Base-by-base conservation (phyloP, 2,329 filamentous ascomycete species). In the Diaporthe sp. region DNA sequence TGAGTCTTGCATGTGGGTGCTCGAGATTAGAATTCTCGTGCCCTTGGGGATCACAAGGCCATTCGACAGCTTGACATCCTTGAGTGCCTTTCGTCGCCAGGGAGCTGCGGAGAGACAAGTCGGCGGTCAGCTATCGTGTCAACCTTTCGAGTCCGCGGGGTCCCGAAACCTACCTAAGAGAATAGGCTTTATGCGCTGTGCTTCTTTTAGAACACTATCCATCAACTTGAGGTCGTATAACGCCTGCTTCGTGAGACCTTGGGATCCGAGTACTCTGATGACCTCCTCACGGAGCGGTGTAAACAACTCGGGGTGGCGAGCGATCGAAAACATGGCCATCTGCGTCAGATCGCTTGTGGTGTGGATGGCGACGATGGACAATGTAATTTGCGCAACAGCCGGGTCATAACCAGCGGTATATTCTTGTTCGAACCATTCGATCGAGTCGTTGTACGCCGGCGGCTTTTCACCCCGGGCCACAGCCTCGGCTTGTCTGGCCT, bases 51-150 rank as follows among this genome's bases (percentile, higher is more conserved):
- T 20, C 4, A 67, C 4, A 8, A 60, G 57, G 73, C 73, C 73
- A 9, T 73, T 53, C 15, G n/a, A 44, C n/a, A 72, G 28, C n/a
- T 44, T 51, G 57, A 72, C 13, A 39, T 75, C 68, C 77, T 87
- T 85, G 44, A 88, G 81, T 13, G 89, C 88, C 77, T 87, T 88
- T 75, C 89, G 88, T 31, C 81, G 80, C 80, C 90, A 90, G 3
- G 88, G 85, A 1, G 83, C 84, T 84, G 44, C 12, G 5, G 25
- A 15, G 25, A 13, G 9, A 65, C 0, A 49, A 22, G 25, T 65
- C 34, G 9, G 17, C 42, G 7, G 17, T 65, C 25, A 65, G 61
- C n/a, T 5, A 31, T 34, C 22, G n/a, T 31, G 12, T 53, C 25
- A 39, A 39, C 3, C 0, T 17, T 31, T 51, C 20, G 22, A 42